A percentile compares a stretch with the other conserved stretches of the same genome.
Evolutionary conservation across 371 early-diverging fungal species (phyloP).

Genomic region (Rhizopus arrhizus): DNA sequence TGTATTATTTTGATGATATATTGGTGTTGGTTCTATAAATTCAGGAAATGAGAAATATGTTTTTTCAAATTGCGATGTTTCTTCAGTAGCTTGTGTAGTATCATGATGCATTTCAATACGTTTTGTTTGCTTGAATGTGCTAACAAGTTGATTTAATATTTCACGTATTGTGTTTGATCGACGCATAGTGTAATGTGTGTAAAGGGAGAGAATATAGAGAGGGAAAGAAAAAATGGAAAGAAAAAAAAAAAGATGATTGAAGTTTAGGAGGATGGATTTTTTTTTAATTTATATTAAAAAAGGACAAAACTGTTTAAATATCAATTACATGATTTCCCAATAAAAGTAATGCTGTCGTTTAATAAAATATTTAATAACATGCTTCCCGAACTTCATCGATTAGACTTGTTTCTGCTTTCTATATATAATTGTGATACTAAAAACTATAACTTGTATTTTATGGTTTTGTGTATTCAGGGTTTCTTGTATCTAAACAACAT

Average conservation of each 20-base stretch:
- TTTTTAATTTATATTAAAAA: too few relatives aligned
- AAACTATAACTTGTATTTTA: too few relatives aligned
- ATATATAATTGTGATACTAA: too few relatives aligned
- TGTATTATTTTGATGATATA: not conserved
- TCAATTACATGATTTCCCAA: too few relatives aligned
- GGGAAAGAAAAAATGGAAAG: not conserved
- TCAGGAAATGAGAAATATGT: conserved; percentile 33
- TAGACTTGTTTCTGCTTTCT: too few relatives aligned
- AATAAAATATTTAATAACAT: too few relatives aligned
- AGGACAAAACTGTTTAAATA: too few relatives aligned
- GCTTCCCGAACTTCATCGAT: too few relatives aligned
- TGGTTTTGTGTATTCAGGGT: too few relatives aligned
- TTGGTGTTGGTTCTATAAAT: conserved; percentile 8
- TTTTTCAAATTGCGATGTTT: conserved; percentile 26
- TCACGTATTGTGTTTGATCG: conserved; percentile 9
- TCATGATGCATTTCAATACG: not conserved
- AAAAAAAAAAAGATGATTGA: not conserved
- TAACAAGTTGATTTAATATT: conserved; percentile 18
- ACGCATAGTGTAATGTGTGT: not conserved
- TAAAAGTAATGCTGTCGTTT: too few relatives aligned
- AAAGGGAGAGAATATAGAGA: not conserved
- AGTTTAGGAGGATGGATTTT: not conserved
- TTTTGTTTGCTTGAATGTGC: conserved; percentile 14
- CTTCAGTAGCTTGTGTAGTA: not conserved
- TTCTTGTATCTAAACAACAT: too few relatives aligned